These are phyloP conservation scores for Phyllostachys edulis DNA, from an alignment of 176 grass and related monocot species.

Conservation along the genomic window DNA sequence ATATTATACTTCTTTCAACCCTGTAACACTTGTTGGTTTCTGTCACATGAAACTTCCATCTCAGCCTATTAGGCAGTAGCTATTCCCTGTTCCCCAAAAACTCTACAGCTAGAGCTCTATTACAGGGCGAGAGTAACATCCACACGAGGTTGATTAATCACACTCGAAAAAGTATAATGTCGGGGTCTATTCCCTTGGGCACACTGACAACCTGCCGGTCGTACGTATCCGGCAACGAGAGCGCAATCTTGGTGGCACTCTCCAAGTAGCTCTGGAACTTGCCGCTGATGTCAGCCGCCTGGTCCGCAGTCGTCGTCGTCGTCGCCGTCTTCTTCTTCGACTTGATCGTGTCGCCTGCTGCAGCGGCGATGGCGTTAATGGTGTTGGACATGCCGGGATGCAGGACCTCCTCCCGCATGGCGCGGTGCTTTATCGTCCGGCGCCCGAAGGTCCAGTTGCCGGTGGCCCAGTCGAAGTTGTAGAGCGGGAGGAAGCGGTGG, in stretches of 20 bases:
- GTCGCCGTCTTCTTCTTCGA: neutral
- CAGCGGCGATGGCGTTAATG: neutral
- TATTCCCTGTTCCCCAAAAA: too few relatives aligned
- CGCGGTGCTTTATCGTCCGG: constrained; percentile 32
- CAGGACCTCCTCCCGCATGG: constrained; percentile 41
- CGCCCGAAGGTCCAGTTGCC: constrained; percentile 73
- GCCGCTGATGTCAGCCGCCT: neutral
- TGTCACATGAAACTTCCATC: too few relatives aligned
- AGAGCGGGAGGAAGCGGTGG: constrained; percentile 75
- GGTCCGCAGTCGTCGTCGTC: neutral
- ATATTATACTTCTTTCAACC: too few relatives aligned
- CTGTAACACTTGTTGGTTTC: too few relatives aligned
- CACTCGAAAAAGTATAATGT: constrained; percentile 32
- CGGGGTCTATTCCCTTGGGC: constrained; percentile 42
- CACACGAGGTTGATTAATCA: constrained; percentile 19
- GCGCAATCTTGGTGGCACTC: constrained; percentile 31
- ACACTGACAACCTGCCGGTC: neutral
- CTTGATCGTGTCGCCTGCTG: too few relatives aligned
- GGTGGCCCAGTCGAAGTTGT: constrained; percentile 65
- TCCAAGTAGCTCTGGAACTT: constrained; percentile 37
- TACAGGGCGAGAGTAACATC: neutral
- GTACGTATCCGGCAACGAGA: constrained; percentile 37
- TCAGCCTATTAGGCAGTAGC: too few relatives aligned
- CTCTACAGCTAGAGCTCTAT: neutral
- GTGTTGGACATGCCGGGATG: neutral